These are phyloP conservation scores for Spiraea crenata DNA, from an alignment of 331 rosid genomes.

Conservation along the genomic window DNA sequence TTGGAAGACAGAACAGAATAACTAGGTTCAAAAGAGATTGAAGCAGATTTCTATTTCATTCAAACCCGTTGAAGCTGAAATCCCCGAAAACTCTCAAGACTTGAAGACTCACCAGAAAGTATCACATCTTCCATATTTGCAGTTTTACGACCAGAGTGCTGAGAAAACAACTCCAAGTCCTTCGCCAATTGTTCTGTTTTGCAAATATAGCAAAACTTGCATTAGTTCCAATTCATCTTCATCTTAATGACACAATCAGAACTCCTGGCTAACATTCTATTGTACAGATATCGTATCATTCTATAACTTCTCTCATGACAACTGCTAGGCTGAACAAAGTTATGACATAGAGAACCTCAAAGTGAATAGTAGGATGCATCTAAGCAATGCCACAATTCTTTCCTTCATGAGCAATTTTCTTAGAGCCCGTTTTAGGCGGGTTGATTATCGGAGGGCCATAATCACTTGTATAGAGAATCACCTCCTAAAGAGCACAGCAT, in stretches of 20 bases:
- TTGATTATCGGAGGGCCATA: too few relatives aligned
- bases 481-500: background rate
- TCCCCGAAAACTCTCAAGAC: background rate
- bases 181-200: constrained; percentile 75
- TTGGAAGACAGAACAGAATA: background rate
- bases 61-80: background rate
- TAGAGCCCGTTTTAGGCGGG: background rate
- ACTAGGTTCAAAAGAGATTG: background rate
- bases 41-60: background rate
- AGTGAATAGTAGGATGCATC: background rate
- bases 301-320: background rate
- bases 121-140: constrained; percentile 89
- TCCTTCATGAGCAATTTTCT: background rate
- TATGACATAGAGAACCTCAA: background rate
- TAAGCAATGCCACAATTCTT: background rate
- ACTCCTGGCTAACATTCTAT: background rate
- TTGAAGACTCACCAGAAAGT: constrained; percentile 60
- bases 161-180: constrained; percentile 83
- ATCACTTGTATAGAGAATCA: too few relatives aligned
- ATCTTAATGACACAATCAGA: constrained; percentile 10
- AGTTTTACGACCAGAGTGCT: constrained; percentile 79
- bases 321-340: background rate
- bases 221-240: constrained; percentile 10
- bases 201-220: constrained; percentile 14
- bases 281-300: background rate